These are phyloP conservation scores for Alternaria triticimaculans DNA, from an alignment of 2,329 filamentous ascomycete species.

Conservation along the genomic window DNA sequence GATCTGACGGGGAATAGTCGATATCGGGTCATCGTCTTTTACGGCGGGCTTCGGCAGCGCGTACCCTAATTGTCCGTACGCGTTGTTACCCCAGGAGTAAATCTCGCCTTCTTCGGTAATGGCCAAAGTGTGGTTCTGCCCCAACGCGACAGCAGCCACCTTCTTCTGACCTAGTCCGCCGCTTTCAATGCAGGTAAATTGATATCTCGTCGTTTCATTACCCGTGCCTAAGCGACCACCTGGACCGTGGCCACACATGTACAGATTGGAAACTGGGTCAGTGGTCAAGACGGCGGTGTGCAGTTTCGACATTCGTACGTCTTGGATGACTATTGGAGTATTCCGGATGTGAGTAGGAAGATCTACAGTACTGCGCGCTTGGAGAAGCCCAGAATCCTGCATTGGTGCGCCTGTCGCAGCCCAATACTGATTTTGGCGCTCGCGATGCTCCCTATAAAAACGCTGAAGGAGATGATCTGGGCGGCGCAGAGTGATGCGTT, in stretches of 20 bases:
- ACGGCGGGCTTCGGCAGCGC: constrained; percentile 69
- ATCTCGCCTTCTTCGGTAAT: constrained; percentile 86
- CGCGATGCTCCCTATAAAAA: constrained; percentile 73
- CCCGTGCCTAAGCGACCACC: constrained; percentile 89
- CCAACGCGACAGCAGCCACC: constrained; percentile 79
- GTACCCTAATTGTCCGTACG: constrained; percentile 85
- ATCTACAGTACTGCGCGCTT: constrained; percentile 55
- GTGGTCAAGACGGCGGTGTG: constrained; percentile 88
- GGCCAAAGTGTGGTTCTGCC: constrained; percentile 89
- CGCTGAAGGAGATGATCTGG: constrained; percentile 77
- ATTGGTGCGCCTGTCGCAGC: constrained; percentile 43
- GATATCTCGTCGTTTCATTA: constrained; percentile 87
- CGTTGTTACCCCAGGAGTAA: constrained; percentile 94
- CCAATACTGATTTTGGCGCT: constrained; percentile 52
- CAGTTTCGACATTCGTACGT: constrained; percentile 87
- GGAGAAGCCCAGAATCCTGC: constrained; percentile 29
- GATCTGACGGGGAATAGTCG: constrained; percentile 81
- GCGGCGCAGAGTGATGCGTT: constrained; percentile 77
- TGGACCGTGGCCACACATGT: constrained; percentile 89
- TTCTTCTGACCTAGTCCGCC: constrained; percentile 75
- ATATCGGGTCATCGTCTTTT: constrained; percentile 83
- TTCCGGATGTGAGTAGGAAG: constrained; percentile 77
- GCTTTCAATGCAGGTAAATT: constrained; percentile 80
- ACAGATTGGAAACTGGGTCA: constrained; percentile 88
- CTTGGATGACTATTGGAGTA: constrained; percentile 75